Evolutionary conservation across 805 yeast species (phyloP), one percentile per base, ranked within the genome.

Genomic region (Barnettozyma pratensis): DNA sequence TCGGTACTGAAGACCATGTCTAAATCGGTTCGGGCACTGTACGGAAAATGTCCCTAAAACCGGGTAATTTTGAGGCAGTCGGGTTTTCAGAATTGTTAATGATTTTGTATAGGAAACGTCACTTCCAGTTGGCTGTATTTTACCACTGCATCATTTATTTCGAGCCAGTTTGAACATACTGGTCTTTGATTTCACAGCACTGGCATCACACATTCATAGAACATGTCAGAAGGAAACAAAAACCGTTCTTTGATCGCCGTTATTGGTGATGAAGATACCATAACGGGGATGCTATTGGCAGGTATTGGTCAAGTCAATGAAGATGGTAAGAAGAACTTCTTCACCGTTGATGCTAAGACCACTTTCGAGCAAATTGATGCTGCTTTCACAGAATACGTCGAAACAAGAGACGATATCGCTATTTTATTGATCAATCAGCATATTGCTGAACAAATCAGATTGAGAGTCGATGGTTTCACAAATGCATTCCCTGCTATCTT

Each of bases 181-280:
- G 19, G 19, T 19, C 19, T 19, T 19, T 19, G 19, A 19, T 19
- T 19, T 19, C 19, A 19, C 19, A 19, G 19, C 19, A 19, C 19
- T 19, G 19, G 19, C 19, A 19, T 19, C 19, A 19, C 19, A 3
- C 19, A 19, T 19, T 19, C 19, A 19, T 19, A 25, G 12, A 38
- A 7, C 6, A 64, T 60, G 65, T 47, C 65, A 8, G 69, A 67
- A 38, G 62, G 59, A 39, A 76, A 74, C 71, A 67, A 77, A 52
- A 87, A 90, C 64, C 83, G 99, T 61, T 78, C 85, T 37, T 75
- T 91, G 57, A 74, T 94, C 50, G 98, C 97, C 10, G 96, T 91
- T 37, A 89, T 94, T 62, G 99, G 97, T 14, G 99, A 94, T 63
- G 99, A 94, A 71, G 98, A 94, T 64, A 86, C 98, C 26, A 91